phyloP scores from a whole-genome alignment of 208 protist species.

The Lotmaria passim region DNA sequence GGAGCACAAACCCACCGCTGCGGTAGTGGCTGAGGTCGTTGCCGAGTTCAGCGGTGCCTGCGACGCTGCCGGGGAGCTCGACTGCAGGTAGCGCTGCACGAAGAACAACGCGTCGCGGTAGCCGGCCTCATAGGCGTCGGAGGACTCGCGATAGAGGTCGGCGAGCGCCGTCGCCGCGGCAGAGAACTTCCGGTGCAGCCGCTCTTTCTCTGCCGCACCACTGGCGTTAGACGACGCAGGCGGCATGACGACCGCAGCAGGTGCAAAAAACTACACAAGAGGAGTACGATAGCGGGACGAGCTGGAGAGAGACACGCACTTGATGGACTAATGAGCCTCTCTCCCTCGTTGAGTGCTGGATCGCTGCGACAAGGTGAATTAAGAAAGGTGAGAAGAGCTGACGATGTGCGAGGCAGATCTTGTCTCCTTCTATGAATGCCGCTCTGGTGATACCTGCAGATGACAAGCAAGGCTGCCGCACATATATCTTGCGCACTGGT shows the following conservation, averaged over 20 bases:
- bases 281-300: no score
- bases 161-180: constrained; percentile 50
- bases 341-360: no score
- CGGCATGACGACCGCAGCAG: constrained; percentile 1
- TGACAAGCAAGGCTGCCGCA: no score
- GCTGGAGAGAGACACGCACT: no score
- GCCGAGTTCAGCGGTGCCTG: neutral
- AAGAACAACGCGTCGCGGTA: constrained; percentile 61
- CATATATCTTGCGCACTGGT: no score
- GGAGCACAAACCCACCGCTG: neutral
- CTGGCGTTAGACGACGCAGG: constrained; percentile 10
- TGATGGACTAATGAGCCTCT: no score
- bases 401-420: no score
- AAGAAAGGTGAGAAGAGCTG: no score
- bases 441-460: no score
- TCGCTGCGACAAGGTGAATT: no score
- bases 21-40: neutral
- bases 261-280: neutral
- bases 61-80: constrained; percentile 7
- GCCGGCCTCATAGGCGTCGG: constrained; percentile 53
- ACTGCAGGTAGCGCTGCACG: constrained; percentile 49
- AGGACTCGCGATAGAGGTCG: constrained; percentile 60
- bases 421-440: no score
- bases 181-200: constrained; percentile 45
- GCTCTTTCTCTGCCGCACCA: constrained; percentile 23